Conservation (phyloP, 1,284 basidiomycete genomes). For the Inonotus hispidus region DNA sequence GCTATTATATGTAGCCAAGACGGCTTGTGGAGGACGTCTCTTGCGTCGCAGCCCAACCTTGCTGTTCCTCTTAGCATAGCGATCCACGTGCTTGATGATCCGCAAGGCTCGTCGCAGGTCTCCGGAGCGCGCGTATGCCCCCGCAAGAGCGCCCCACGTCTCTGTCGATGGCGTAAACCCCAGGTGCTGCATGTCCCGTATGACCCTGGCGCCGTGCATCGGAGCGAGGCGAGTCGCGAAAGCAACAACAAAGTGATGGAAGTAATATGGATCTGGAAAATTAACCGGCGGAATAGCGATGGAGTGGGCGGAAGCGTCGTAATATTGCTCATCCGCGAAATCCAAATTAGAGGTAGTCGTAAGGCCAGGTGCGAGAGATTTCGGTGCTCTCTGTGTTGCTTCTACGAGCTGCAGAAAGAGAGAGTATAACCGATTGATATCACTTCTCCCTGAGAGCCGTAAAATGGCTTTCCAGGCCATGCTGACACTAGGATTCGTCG, state of each 20-base stretch:
- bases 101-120: constrained; percentile 4
- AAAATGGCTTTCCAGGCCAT: constrained; percentile 16
- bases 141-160: constrained; percentile 11
- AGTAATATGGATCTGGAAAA: constrained; percentile 5
- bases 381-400: neutral
- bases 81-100: constrained; percentile 8
- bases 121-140: constrained; percentile 18
- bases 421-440: constrained; percentile 12
- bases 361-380: neutral
- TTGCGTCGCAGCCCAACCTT: neutral
- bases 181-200: constrained; percentile 13
- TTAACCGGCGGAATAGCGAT: constrained; percentile 1
- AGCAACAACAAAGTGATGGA: constrained; percentile 17
- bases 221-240: constrained; percentile 10
- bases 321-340: neutral
- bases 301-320: neutral
- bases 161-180: constrained; percentile 4
- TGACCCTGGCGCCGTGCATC: constrained; percentile 1
- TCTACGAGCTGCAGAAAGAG: constrained; percentile 1
- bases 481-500: neutral
- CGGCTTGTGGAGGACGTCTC: neutral
- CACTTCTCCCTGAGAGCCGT: constrained; percentile 3
- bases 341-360: neutral
- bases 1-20: constrained; percentile 9
- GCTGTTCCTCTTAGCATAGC: neutral